Conservation (phyloP, 2,329 filamentous ascomycete species). For the Neospermospora avenae region DNA sequence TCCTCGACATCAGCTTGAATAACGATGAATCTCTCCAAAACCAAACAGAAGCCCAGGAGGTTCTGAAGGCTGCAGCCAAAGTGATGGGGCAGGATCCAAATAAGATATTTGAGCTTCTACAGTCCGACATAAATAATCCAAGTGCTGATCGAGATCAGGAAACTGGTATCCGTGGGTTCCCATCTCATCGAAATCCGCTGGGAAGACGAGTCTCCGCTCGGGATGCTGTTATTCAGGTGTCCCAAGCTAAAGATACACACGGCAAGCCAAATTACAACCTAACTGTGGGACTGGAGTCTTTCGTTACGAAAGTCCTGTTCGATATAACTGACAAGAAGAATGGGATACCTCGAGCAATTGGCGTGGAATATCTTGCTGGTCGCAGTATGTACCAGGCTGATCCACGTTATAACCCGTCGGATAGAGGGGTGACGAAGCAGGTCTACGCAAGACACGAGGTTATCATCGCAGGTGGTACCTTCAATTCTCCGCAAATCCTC, state of each 20-base stretch:
- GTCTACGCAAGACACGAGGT: constrained; percentile 38
- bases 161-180: not conserved
- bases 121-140: constrained; percentile 26
- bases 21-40: constrained; percentile 21
- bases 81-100: constrained; percentile 7
- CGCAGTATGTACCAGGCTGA: constrained; percentile 43
- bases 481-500: constrained; percentile 45
- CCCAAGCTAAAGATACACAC: too few species aligned
- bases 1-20: constrained; percentile 5
- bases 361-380: constrained; percentile 42
- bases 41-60: constrained; percentile 19
- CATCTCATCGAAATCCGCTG: not conserved
- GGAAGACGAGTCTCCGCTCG: constrained; percentile 23
- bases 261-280: constrained; percentile 19
- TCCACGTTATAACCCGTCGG: constrained; percentile 30
- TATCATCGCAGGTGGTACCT: constrained; percentile 45
- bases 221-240: constrained; percentile 28
- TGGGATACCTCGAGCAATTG: constrained; percentile 37
- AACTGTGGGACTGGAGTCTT: constrained; percentile 18
- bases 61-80: constrained; percentile 6
- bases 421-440: constrained; percentile 25
- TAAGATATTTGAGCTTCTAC: constrained; percentile 21
- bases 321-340: constrained; percentile 24
- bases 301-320: constrained; percentile 42
- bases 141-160: constrained; percentile 2